phyloP scores from a whole-genome alignment of 2,329 filamentous ascomycete species.

The Aspergillus puulaauensis region DNA sequence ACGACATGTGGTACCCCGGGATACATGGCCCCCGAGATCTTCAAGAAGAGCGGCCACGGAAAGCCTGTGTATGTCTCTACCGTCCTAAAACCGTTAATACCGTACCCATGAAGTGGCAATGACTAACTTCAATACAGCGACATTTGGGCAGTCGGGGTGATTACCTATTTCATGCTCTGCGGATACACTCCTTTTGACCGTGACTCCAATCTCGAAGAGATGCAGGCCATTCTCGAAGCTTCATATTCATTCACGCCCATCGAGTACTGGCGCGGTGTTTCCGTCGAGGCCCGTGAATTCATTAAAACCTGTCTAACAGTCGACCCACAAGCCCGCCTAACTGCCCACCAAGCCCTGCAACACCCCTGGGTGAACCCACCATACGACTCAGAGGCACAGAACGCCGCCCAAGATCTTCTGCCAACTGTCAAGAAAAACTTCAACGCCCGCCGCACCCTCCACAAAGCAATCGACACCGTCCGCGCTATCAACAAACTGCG shows the following conservation, averaged over 20 bases:
- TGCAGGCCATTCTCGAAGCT: conserved; percentile 96
- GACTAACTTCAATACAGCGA: conserved; percentile 53
- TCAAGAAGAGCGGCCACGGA: conserved; percentile 96
- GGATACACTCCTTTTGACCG: conserved; percentile 98
- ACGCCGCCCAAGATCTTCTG: conserved; percentile 55
- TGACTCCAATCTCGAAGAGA: conserved; percentile 96
- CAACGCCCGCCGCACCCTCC: conserved; percentile 64
- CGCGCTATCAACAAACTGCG: conserved; percentile 67
- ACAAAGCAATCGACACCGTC: conserved; percentile 68
- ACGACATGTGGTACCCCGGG: conserved; percentile 97
- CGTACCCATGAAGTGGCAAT: not conserved
- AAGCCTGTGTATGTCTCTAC: conserved; percentile 73
- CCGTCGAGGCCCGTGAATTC: conserved; percentile 79
- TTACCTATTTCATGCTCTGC: conserved; percentile 97
- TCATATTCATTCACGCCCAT: conserved; percentile 94
- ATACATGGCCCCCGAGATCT: conserved; percentile 99
- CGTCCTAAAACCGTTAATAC: not conserved
- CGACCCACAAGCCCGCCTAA: conserved; percentile 83
- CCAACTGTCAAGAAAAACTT: conserved; percentile 70
- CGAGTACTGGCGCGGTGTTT: conserved; percentile 97
- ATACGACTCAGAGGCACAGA: conserved; percentile 42
- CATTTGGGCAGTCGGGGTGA: conserved; percentile 97
- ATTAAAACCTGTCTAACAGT: conserved; percentile 90
- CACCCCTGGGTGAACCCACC: conserved; percentile 65
- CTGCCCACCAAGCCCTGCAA: conserved; percentile 73